A percentile compares a stretch with the other conserved stretches of the same genome.
phyloP scores from a whole-genome alignment of 2,329 filamentous ascomycete genomes.

The Periconia sp. region DNA sequence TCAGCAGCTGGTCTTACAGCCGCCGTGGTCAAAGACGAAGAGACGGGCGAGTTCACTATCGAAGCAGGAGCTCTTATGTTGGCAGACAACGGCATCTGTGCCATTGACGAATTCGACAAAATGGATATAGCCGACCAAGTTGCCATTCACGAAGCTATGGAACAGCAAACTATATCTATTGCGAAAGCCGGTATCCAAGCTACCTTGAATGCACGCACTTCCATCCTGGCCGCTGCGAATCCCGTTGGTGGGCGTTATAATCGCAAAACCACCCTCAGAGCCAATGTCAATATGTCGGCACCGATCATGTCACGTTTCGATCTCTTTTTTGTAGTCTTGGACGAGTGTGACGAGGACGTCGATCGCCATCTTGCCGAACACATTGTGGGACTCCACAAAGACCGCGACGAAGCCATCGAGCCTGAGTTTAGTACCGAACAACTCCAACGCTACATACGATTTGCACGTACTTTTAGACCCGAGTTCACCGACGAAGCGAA shows the following conservation, averaged over 20 bases:
- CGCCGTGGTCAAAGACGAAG: conserved; percentile 95
- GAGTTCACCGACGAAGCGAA: conserved; percentile 89
- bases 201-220: conserved; percentile 92
- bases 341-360: conserved; percentile 91
- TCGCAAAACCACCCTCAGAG: conserved; percentile 86
- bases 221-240: conserved; percentile 93
- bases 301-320: conserved; percentile 99
- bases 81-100: conserved; percentile 93
- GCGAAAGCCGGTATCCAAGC: conserved; percentile 98
- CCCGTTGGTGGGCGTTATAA: conserved; percentile 97
- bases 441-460: conserved; percentile 94
- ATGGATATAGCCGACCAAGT: conserved; percentile 98
- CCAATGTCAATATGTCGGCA: conserved; percentile 98
- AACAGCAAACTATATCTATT: conserved; percentile 99
- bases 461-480: conserved; percentile 90
- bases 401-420: conserved; percentile 86
- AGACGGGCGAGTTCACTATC: conserved; percentile 98
- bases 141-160: conserved; percentile 99
- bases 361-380: conserved; percentile 91
- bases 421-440: conserved; percentile 97
- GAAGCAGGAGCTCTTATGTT: conserved; percentile 98
- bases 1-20: conserved; percentile 97
- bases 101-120: conserved; percentile 99
- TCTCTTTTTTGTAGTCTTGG: conserved; percentile 95
- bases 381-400: conserved; percentile 90